Conservation (phyloP, 2,329 filamentous ascomycete genomes). For the Colletotrichum sp. region DNA sequence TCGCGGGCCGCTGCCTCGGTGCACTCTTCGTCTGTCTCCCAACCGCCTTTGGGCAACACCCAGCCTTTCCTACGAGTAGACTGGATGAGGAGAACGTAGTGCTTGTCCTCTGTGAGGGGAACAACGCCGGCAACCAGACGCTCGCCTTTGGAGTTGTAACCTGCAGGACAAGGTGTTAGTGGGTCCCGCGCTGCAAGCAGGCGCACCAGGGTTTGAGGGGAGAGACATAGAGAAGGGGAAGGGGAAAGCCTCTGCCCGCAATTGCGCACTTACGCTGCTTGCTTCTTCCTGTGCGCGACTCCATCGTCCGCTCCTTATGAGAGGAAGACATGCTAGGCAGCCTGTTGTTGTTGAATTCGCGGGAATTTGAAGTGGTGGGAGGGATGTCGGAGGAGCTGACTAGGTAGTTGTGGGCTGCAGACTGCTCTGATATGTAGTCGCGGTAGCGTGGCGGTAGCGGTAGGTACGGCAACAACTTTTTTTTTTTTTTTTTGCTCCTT, state of each 20-base stretch:
- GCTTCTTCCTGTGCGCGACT: conserved; percentile 77
- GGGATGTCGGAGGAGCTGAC: conserved; percentile 3
- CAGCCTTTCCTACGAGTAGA: conserved; percentile 89
- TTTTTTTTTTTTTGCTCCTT: background rate
- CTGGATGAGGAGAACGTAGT: conserved; percentile 90
- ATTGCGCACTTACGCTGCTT: conserved; percentile 76
- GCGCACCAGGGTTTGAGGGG: conserved; percentile 18
- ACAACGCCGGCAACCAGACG: conserved; percentile 95
- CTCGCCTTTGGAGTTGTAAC: conserved; percentile 91
- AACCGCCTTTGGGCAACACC: conserved; percentile 97
- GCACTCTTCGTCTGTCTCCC: conserved; percentile 93
- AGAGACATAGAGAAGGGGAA: background rate
- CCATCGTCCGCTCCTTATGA: conserved; percentile 60
- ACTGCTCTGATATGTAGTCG: conserved; percentile 5
- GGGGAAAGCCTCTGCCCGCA: conserved; percentile 8
- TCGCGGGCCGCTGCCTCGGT: conserved; percentile 83
- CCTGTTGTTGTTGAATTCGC: background rate
- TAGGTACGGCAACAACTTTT: conserved; percentile 13
- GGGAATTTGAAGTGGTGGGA: background rate
- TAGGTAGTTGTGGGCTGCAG: background rate
- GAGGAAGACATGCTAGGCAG: conserved; percentile 22
- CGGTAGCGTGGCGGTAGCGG: background rate
- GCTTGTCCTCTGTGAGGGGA: conserved; percentile 84
- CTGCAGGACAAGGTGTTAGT: conserved; percentile 58
- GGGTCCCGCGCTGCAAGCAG: conserved; percentile 27